Base-by-base conservation (phyloP, 352 stramenopile genomes). In the Globisporangium apiculatum region DNA sequence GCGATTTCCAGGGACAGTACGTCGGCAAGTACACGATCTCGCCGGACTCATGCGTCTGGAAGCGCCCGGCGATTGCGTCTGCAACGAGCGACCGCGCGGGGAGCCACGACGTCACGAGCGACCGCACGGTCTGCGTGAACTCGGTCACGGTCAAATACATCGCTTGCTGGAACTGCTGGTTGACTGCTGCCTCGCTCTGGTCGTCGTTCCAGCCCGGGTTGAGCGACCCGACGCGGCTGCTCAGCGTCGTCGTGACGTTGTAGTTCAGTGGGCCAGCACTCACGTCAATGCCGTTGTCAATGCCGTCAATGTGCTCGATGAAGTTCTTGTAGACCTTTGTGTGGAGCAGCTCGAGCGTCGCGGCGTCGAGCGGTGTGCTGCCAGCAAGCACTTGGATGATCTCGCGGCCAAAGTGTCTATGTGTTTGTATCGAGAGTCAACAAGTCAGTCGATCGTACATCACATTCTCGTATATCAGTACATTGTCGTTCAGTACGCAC, bases 171-270 rank as follows among this genome's bases (percentile, higher is more conserved):
- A 99, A 99, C 46, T 94, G 75, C 24, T 74, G 74, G 72, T 99
- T 97, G 35, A 91, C 77, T 31, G 60, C 68, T 49, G 68, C 64
- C 49, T 78, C 78, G 48, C 63, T 83, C 76, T 77, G 73, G 67
- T 97, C 77, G 65, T 98, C 93, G 74, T 99, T 98, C 97, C 97
- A 99, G 42, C 82, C 69, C 3, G 95, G 85, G 80, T 99, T 99
- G 7, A 99, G 68, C 46, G 92, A 83, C 14, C 80, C 76, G 15
- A 99, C 97, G n/a, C 85, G 83, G 43, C 64, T 73, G 60, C 83
- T 93, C 35, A 95, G 74, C 52, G 72, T 90, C 37, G 85, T 90
- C 31, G 81, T 82, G 51, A 95, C 69, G 38, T 72, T 60, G 67
- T 95, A 95, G 59, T 90, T 93, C 57, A 86, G 70, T 38, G 74